A percentile compares a stretch with the other conserved stretches of the same genome.
Evolutionary conservation across 352 stramenopile species (phyloP).

Genomic region (Elongisporangium undulatum): DNA sequence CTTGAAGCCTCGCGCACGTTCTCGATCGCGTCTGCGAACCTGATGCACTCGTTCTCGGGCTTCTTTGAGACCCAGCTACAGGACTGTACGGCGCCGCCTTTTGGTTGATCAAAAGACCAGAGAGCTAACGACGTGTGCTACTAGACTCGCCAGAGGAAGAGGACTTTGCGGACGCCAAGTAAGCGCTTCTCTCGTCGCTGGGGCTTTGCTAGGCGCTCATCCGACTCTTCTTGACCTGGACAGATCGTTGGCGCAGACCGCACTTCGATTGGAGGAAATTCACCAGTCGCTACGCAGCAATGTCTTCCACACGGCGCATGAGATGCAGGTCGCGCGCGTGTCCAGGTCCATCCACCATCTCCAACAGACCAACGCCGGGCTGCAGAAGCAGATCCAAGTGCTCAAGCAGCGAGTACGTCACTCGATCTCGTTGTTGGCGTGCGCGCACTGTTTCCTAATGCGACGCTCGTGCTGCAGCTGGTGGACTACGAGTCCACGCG

Average conservation of each 20-base stretch:
- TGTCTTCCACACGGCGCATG: conserved; percentile 35
- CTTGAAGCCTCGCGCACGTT: conserved; percentile 34
- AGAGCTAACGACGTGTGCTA: not conserved
- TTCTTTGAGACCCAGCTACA: conserved; percentile 60
- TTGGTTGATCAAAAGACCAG: not conserved
- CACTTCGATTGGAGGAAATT: conserved; percentile 51
- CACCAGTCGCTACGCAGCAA: conserved; percentile 50
- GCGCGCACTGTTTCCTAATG: not conserved
- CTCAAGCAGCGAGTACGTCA: conserved; percentile 45
- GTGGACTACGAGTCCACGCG: conserved; percentile 73
- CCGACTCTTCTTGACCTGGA: not conserved
- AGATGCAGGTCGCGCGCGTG: conserved; percentile 39
- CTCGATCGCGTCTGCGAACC: conserved; percentile 28
- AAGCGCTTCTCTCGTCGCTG: not conserved
- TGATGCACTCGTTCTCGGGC: conserved; percentile 56
- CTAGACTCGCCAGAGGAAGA: conserved; percentile 14
- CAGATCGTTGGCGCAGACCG: conserved; percentile 42
- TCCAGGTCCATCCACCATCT: conserved; percentile 39
- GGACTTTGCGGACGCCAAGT: conserved; percentile 18
- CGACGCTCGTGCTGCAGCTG: conserved; percentile 21
- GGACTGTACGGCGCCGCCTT: conserved; percentile 18
- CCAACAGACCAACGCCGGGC: conserved; percentile 24
- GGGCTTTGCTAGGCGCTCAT: not conserved
- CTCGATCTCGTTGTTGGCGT: not conserved
- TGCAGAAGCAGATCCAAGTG: conserved; percentile 40